Conservation (phyloP, 805 yeast genomes). For the Pichia insulana region DNA sequence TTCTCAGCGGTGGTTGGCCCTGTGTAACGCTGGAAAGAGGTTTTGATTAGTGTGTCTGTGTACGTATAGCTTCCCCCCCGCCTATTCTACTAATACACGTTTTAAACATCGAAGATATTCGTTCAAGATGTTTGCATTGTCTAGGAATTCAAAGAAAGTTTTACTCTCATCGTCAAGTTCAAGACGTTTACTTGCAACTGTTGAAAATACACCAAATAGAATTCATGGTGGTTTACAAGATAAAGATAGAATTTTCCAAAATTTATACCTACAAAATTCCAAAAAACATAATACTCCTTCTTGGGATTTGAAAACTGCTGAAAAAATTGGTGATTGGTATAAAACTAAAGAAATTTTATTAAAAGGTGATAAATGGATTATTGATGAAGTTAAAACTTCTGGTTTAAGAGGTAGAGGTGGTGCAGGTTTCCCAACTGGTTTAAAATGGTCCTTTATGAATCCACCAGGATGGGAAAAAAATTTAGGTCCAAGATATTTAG, state of each 20-base stretch:
- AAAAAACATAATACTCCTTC: conserved; percentile 53
- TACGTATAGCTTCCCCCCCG: too few relatives aligned
- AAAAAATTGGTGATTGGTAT: conserved; percentile 85
- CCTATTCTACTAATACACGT: too few relatives aligned
- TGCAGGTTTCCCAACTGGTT: conserved; percentile 88
- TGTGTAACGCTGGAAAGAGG: too few relatives aligned
- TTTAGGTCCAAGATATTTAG: conserved; percentile 80
- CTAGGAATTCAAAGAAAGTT: background rate
- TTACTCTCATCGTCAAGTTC: conserved; percentile 1
- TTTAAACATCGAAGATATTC: background rate
- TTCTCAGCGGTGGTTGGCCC: too few relatives aligned
- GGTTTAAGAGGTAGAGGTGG: conserved; percentile 91
- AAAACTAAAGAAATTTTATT: conserved; percentile 78
- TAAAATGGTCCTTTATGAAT: conserved; percentile 90
- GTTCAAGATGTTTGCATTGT: conserved; percentile 9
- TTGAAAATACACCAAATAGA: conserved; percentile 43
- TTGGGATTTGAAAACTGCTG: conserved; percentile 59
- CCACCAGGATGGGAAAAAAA: conserved; percentile 95
- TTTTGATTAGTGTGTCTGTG: too few relatives aligned
- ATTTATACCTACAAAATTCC: conserved; percentile 43
- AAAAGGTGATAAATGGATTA: conserved; percentile 86
- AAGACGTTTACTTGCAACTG: conserved; percentile 30
- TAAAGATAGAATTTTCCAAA: conserved; percentile 82
- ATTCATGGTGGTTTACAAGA: conserved; percentile 69
- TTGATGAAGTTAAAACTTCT: conserved; percentile 75